These are phyloP conservation scores for Scenedesmus sp. DNA, from an alignment of 163 green algal species.

Conservation along the genomic window DNA sequence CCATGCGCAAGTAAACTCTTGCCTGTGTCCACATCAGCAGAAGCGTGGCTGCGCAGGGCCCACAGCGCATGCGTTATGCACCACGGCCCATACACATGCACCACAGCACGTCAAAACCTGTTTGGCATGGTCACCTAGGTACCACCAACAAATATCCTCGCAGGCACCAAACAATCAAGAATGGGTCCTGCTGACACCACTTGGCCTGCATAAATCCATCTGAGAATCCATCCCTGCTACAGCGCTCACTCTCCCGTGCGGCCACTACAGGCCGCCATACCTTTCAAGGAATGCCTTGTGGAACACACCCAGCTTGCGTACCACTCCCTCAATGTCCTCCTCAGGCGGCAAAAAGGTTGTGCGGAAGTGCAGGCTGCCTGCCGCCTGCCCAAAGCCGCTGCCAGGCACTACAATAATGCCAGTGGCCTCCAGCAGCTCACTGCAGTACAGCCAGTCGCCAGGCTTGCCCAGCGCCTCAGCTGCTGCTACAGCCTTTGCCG, in stretches of 20 bases:
- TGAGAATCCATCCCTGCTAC: neutral
- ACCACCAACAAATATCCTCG: too few species aligned
- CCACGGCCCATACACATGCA: too few species aligned
- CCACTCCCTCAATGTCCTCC: constrained; percentile 81
- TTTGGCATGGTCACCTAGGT: too few species aligned
- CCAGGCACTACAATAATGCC: constrained; percentile 79
- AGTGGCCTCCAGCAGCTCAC: constrained; percentile 68
- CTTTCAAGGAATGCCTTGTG: constrained; percentile 76
- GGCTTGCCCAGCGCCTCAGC: constrained; percentile 60
- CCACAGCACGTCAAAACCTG: too few species aligned
- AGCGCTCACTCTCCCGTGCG: neutral
- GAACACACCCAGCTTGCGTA: constrained; percentile 74
- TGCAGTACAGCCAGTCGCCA: constrained; percentile 79
- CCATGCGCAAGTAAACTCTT: too few species aligned
- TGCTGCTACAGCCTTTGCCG: constrained; percentile 52
- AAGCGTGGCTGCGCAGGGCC: too few species aligned
- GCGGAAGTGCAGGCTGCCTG: constrained; percentile 86
- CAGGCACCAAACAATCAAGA: too few species aligned
- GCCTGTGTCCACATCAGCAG: too few species aligned
- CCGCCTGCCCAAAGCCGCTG: constrained; percentile 74
- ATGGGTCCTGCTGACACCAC: too few species aligned
- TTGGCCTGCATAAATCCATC: too few species aligned
- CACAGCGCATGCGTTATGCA: too few species aligned
- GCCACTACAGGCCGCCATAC: constrained; percentile 49
- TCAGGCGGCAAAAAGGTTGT: constrained; percentile 86